Conservation (phyloP, 257 asterid species). For the Jacaranda copaia region DNA sequence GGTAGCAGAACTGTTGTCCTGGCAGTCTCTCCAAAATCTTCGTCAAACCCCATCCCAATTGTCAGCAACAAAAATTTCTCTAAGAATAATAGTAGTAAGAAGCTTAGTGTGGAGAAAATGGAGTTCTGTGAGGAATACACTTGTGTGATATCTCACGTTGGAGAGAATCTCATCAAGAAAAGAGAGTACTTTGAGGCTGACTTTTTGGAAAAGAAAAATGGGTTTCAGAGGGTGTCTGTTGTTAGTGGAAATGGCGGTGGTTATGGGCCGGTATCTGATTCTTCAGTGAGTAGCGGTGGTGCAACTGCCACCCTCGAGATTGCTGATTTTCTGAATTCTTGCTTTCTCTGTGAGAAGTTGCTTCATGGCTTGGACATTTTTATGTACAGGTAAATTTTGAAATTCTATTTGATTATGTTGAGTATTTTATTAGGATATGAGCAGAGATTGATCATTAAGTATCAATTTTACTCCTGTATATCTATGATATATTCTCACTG, state of each 20-base stretch:
- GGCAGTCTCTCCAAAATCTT: slow-evolving; percentile 63
- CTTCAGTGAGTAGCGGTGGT: slow-evolving; percentile 32
- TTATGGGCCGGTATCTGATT: slow-evolving; percentile 30
- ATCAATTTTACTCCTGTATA: not conserved
- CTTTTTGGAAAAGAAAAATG: slow-evolving; percentile 41
- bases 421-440: slow-evolving; percentile 7
- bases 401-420: not conserved
- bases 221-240: slow-evolving; percentile 22
- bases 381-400: slow-evolving; percentile 74
- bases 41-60: slow-evolving; percentile 58
- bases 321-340: slow-evolving; percentile 67
- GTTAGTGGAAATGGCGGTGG: slow-evolving; percentile 29
- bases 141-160: slow-evolving; percentile 77
- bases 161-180: slow-evolving; percentile 61
- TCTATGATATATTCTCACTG: not conserved
- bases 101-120: slow-evolving; percentile 52
- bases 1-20: slow-evolving; percentile 41
- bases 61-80: slow-evolving; percentile 4
- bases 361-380: slow-evolving; percentile 91
- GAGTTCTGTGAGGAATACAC: slow-evolving; percentile 83
- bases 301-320: slow-evolving; percentile 30
- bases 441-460: not conserved
- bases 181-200: slow-evolving; percentile 69
- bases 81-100: slow-evolving; percentile 4
- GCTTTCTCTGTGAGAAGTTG: slow-evolving; percentile 79